Conservation (phyloP, 192 early-diverging fungal species). For the Mortierella hygrophila region DNA sequence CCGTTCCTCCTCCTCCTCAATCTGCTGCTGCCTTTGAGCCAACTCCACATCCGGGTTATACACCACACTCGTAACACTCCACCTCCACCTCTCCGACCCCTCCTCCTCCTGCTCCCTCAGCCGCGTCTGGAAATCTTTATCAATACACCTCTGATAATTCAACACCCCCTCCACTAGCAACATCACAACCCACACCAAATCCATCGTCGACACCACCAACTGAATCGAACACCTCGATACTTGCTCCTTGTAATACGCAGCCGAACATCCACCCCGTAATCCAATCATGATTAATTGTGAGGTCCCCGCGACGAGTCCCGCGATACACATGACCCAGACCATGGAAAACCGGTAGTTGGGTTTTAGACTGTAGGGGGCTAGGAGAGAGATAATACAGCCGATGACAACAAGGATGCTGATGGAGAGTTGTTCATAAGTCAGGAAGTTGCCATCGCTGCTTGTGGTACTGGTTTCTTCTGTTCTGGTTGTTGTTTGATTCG, state of each 20-base stretch:
- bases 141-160: not conserved
- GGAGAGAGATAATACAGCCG: constrained; percentile 15
- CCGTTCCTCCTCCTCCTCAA: not conserved
- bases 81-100: not conserved
- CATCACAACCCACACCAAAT: constrained; percentile 11
- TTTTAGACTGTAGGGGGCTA: not conserved
- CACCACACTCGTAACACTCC: not conserved
- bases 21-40: constrained; percentile 1
- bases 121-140: constrained; percentile 11
- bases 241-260: not conserved
- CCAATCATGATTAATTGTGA: constrained; percentile 17
- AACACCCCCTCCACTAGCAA: not conserved
- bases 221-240: constrained; percentile 14
- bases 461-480: not conserved
- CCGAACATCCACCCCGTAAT: constrained; percentile 8
- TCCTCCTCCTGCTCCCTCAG: constrained; percentile 23
- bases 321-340: constrained; percentile 14
- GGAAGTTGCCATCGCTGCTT: not conserved
- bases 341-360: constrained; percentile 7
- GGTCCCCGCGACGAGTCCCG: constrained; percentile 10
- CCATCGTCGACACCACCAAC: constrained; percentile 12
- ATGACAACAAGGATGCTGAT: constrained; percentile 23
- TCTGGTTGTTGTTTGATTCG: not conserved
- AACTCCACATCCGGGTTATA: constrained; percentile 30
- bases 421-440: constrained; percentile 27